Evolutionary conservation across 768 basidiomycete genomes (phyloP), one percentile per base, ranked within the genome.

Genomic region (Sarcodon sp.): DNA sequence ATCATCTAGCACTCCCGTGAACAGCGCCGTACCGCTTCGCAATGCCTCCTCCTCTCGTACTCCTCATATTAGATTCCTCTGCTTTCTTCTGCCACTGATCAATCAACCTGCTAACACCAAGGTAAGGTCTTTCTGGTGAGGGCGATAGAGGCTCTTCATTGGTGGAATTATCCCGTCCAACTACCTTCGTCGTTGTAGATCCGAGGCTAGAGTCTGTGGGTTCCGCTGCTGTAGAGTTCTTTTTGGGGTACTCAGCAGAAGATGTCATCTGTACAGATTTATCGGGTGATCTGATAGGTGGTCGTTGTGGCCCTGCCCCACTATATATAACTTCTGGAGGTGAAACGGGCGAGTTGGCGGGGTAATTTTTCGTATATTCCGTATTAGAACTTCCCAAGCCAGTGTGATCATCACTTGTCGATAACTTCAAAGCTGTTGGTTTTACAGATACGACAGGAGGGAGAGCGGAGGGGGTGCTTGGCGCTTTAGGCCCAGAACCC

Each of bases 21-120:
- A 15, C 39, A 27, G 27, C 11, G 13, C 39, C 39, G 13, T 9
- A 41, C 39, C 39, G 39, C 13, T 41, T 41, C 8, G 39, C 39
- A 68, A 59, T 66, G 69, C 35, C 58, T 3, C 16, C 8, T 41
- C 27, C n/a, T 13, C 39, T 41, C 8, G 13, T 4, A 13, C n/a
- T 13, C 8, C 16, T 7, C 8, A 27, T 3, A 41, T 41, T 41
- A 27, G 39, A 41, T 41, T 81, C 83, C 13, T 74, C 79, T 34
- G 81, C 77, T 64, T 83, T 89, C 50, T 76, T 78, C 62, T 91
- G 86, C 88, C 88, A 91, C 59, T 89, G 78, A 59, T 87, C 85
- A 53, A 91, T 90, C 34, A 91, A 69, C 64, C 74, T 85, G 31
- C 86, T 82, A 39, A 91, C 88, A 35, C 88, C 88, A 57, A 79